These are phyloP conservation scores for Theileria equi DNA, from an alignment of 169 alveolate genomes.

Conservation along the genomic window DNA sequence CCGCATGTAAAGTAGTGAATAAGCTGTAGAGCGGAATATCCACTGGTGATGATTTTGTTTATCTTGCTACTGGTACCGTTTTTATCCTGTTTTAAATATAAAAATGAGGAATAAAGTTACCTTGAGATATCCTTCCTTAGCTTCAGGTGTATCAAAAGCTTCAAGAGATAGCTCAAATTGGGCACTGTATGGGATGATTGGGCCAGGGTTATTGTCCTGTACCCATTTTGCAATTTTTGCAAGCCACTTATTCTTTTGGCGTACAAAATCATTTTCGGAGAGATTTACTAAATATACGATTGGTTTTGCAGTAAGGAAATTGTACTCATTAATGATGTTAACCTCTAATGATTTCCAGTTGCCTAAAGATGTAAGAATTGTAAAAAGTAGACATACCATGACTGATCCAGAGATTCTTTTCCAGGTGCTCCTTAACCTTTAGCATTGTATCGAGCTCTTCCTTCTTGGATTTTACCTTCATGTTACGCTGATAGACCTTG, in stretches of 20 bases:
- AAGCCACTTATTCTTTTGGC: constrained; percentile 96
- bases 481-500: constrained; percentile 87
- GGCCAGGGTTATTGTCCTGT: constrained; percentile 94
- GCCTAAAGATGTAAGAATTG: constrained; percentile 6
- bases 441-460: constrained; percentile 89
- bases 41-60: constrained; percentile 93
- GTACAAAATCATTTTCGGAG: constrained; percentile 89
- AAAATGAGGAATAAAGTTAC: constrained; percentile 18
- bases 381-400: constrained; percentile 55
- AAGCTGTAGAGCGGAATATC: constrained; percentile 90
- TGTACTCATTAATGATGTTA: constrained; percentile 86
- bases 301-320: constrained; percentile 98
- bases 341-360: constrained; percentile 90
- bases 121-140: constrained; percentile 74
- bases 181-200: constrained; percentile 97
- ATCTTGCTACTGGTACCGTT: constrained; percentile 85
- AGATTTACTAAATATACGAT: constrained; percentile 95
- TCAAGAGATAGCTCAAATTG: constrained; percentile 90
- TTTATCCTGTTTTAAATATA: constrained; percentile 53
- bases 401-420: constrained; percentile 86
- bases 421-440: constrained; percentile 81
- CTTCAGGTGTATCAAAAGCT: constrained; percentile 85
- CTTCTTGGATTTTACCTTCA: constrained; percentile 86
- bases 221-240: constrained; percentile 95
- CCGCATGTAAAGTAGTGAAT: constrained; percentile 99